Conservation (phyloP, 1,284 basidiomycete species). For the Pseudozyma flocculosa region DNA sequence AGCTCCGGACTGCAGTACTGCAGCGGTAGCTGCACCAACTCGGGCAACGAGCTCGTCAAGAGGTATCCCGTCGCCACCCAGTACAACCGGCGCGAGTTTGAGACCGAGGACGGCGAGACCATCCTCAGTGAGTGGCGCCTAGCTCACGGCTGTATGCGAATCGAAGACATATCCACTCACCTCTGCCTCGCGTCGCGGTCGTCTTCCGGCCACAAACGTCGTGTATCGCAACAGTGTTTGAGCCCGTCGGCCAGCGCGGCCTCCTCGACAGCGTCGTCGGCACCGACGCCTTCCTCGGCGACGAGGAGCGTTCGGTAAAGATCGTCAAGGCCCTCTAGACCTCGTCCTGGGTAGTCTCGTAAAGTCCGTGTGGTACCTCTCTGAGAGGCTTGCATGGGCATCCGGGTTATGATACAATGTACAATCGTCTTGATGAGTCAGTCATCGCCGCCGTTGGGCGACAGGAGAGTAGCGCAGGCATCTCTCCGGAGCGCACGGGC, state of each 20-base stretch:
- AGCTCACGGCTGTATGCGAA: no score
- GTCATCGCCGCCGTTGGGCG: no score
- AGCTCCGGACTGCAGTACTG: conserved; percentile 32
- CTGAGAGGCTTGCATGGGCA: no score
- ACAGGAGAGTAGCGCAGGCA: no score
- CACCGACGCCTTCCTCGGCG: conserved; percentile 27
- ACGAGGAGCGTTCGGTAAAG: conserved; percentile 36
- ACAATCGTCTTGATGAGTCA: no score
- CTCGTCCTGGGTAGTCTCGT: no score
- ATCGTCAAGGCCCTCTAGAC: conserved; percentile 25
- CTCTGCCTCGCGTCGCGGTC: background rate
- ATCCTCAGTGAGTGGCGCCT: conserved; percentile 34
- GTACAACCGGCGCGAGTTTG: conserved; percentile 13
- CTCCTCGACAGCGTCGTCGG: conserved; percentile 32
- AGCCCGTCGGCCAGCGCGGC: conserved; percentile 20
- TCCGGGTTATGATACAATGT: no score
- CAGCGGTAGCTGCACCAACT: conserved; percentile 24
- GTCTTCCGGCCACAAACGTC: no score
- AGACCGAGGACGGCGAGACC: conserved; percentile 28
- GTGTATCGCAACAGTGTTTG: conserved; percentile 43
- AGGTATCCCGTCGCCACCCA: conserved; percentile 10
- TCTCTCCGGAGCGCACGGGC: no score
- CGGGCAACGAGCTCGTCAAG: conserved; percentile 31
- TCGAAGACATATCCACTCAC: no score
- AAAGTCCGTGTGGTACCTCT: no score